phyloP scores from a whole-genome alignment of 176 grass and related monocot species.

The Aegilops bicornis region DNA sequence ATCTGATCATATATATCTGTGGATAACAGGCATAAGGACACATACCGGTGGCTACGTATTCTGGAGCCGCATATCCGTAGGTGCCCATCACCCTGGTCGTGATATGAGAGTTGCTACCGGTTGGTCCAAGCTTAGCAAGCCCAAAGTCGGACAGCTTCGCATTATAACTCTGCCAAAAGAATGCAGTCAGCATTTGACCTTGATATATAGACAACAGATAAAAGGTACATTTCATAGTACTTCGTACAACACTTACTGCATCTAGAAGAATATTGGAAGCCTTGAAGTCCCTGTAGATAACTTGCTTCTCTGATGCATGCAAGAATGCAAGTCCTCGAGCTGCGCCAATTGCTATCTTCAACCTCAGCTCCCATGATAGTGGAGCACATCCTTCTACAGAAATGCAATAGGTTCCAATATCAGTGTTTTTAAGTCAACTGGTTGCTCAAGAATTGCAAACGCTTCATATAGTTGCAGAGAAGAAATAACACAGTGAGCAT shows the following conservation, averaged over 20 bases:
- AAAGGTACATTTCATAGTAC: background rate
- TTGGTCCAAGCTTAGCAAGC: constrained; percentile 84
- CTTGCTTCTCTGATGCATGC: constrained; percentile 76
- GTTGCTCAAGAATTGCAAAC: background rate
- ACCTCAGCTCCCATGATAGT: constrained; percentile 57
- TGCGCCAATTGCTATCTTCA: constrained; percentile 68
- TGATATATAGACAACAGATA: background rate
- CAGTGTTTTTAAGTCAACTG: constrained; percentile 5
- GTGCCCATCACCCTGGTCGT: constrained; percentile 94
- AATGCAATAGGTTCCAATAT: constrained; percentile 7
- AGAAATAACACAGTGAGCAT: background rate
- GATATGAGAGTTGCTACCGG: constrained; percentile 79
- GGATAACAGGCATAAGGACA: background rate
- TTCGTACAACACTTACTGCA: constrained; percentile 42
- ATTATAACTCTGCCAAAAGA: constrained; percentile 64
- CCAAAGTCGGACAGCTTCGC: constrained; percentile 93
- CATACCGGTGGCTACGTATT: constrained; percentile 93
- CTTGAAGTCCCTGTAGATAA: constrained; percentile 81
- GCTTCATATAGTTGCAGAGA: background rate
- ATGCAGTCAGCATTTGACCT: background rate
- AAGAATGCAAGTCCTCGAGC: constrained; percentile 75
- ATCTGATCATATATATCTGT: background rate
- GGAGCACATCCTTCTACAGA: constrained; percentile 48
- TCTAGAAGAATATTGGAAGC: constrained; percentile 76
- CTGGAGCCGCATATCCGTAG: constrained; percentile 84